These are phyloP conservation scores for Flaveria robusta DNA, from an alignment of 129 eudicot genomes.

Conservation along the genomic window DNA sequence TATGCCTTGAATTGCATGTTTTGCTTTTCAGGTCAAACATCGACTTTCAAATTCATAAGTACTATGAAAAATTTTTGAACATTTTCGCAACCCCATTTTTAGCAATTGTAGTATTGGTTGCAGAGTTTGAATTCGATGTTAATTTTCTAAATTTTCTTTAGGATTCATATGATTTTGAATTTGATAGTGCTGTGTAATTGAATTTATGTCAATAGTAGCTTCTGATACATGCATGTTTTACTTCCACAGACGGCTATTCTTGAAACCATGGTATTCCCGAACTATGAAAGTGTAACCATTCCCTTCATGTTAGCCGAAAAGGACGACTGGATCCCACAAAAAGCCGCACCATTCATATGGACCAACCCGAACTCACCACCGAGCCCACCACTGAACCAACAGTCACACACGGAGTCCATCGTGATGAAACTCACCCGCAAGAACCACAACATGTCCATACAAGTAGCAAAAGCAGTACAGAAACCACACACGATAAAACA, in stretches of 20 bases:
- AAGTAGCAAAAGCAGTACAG: conserved; percentile 25
- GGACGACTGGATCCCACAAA: conserved; percentile 86
- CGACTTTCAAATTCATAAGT: conserved; percentile 11
- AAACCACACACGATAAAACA: conserved; percentile 29
- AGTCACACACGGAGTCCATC: neutral
- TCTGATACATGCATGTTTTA: conserved; percentile 2
- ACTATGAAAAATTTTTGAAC: neutral
- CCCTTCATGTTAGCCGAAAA: conserved; percentile 90
- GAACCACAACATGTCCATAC: conserved; percentile 37
- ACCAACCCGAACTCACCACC: conserved; percentile 41
- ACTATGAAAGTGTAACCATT: conserved; percentile 63
- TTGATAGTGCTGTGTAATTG: neutral
- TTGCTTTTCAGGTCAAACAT: conserved; percentile 11
- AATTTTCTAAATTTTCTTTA: neutral
- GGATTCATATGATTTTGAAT: neutral
- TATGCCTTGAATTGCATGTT: neutral
- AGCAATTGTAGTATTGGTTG: neutral
- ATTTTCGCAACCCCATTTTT: neutral
- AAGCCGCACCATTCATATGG: conserved; percentile 80
- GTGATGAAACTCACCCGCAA: conserved; percentile 23
- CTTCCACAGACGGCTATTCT: conserved; percentile 71
- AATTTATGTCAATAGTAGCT: neutral
- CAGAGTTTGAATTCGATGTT: neutral
- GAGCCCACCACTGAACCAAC: conserved; percentile 26
- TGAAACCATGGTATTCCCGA: conserved; percentile 87